Conservation (phyloP, 805 yeast species). For the Barnettozyma wickerhamii region DNA sequence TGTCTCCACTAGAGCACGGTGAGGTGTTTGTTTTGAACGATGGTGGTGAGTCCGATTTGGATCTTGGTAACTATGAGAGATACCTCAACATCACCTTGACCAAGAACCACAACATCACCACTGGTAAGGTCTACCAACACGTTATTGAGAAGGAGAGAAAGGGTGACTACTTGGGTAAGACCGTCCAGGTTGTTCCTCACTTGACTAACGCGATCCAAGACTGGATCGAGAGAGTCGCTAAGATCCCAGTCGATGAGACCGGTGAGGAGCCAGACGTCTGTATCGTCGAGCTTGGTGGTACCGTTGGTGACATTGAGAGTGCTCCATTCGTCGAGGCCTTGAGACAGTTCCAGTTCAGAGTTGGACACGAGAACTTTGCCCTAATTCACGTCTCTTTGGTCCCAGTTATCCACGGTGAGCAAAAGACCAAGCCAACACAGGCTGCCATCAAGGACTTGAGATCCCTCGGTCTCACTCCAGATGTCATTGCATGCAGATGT, state of each 20-base stretch:
- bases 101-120: constrained; percentile 92
- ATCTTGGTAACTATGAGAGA: constrained; percentile 96
- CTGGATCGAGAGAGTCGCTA: constrained; percentile 94
- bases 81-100: constrained; percentile 92
- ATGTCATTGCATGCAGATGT: constrained; percentile 98
- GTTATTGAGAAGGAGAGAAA: constrained; percentile 93
- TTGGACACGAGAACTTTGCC: constrained; percentile 90
- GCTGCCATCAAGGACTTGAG: constrained; percentile 98
- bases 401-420: constrained; percentile 98
- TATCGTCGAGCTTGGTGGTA: constrained; percentile 97
- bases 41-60: constrained; percentile 99
- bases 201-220: constrained; percentile 96
- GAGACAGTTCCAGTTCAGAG: constrained; percentile 98
- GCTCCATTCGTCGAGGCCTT: constrained; percentile 99
- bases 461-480: constrained; percentile 91
- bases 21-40: constrained; percentile 97
- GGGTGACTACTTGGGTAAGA: constrained; percentile 97
- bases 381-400: constrained; percentile 95
- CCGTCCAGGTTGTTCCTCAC: constrained; percentile 99
- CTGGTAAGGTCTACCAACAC: constrained; percentile 93
- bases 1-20: constrained; percentile 99
- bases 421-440: constrained; percentile 98
- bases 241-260: constrained; percentile 84
- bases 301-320: constrained; percentile 98
- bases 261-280: constrained; percentile 93